Evolutionary conservation across 345 rosid genomes (phyloP).

Genomic region (Euclidium syriacum): DNA sequence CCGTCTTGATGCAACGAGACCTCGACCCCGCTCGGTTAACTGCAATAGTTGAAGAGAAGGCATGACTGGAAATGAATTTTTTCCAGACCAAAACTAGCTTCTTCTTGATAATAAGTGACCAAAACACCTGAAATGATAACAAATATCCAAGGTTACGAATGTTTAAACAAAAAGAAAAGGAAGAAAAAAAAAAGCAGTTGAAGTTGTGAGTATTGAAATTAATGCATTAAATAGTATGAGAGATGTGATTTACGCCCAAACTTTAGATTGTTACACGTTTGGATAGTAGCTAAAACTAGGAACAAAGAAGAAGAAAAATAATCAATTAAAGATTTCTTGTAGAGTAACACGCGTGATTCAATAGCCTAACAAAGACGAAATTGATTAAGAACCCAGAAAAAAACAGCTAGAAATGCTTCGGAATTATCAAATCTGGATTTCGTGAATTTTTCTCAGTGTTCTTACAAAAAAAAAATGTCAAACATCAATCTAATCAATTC

Average conservation of each 20-base stretch:
- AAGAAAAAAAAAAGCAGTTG: background rate
- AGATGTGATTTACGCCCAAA: background rate
- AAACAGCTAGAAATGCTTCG: background rate
- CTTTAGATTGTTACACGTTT: background rate
- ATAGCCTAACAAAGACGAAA: background rate
- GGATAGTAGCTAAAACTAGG: background rate
- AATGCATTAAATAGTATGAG: background rate
- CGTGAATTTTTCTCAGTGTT: background rate
- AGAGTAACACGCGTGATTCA: background rate
- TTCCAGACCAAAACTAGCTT: slow-evolving; percentile 16
- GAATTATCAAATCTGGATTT: background rate
- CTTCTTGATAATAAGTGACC: slow-evolving; percentile 19
- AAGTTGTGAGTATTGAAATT: background rate
- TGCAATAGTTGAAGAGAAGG: slow-evolving; percentile 87
- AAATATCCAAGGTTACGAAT: background rate
- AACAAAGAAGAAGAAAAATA: background rate
- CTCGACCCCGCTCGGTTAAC: slow-evolving; percentile 76
- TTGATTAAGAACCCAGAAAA: background rate
- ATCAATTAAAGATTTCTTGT: background rate
- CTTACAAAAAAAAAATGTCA: background rate
- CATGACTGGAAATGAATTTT: slow-evolving; percentile 42
- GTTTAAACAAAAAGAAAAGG: background rate
- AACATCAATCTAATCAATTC: background rate
- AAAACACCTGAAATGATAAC: slow-evolving; percentile 32
- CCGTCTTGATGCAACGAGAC: slow-evolving; percentile 84